Conservation (phyloP, 176 grass and related monocot species). For the Aegilops sharonensis region DNA sequence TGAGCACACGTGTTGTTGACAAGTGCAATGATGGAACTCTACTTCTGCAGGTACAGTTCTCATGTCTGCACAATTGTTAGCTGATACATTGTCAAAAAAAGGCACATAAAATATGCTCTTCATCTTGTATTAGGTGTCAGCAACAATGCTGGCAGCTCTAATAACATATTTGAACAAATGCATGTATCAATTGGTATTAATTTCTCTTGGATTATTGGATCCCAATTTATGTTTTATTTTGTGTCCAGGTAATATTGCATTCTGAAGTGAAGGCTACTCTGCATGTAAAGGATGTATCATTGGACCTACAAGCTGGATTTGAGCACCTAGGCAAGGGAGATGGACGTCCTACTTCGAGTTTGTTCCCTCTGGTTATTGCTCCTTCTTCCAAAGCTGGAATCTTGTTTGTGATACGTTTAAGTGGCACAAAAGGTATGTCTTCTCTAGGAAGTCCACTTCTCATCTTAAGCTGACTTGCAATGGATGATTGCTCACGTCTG, state of each 20-base stretch:
- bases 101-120: background rate
- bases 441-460: background rate
- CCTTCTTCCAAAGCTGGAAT: constrained; percentile 87
- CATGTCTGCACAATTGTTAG: constrained; percentile 18
- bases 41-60: constrained; percentile 81
- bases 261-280: constrained; percentile 95
- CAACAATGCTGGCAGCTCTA: background rate
- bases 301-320: constrained; percentile 97
- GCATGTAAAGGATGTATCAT: constrained; percentile 67
- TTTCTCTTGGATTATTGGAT: constrained; percentile 24
- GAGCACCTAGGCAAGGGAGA: constrained; percentile 72
- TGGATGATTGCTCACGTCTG: background rate
- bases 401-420: constrained; percentile 74
- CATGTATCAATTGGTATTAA: background rate
- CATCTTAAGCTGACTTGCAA: constrained; percentile 7
- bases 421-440: constrained; percentile 57
- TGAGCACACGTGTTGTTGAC: constrained; percentile 67
- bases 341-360: constrained; percentile 64
- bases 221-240: constrained; percentile 26
- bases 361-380: constrained; percentile 85
- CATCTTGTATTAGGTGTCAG: background rate
- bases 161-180: background rate
- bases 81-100: background rate
- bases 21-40: constrained; percentile 86
- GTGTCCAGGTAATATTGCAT: constrained; percentile 64